Evolutionary conservation across 805 yeast species (phyloP).

Genomic region (Saccharomycopsis olivae): DNA sequence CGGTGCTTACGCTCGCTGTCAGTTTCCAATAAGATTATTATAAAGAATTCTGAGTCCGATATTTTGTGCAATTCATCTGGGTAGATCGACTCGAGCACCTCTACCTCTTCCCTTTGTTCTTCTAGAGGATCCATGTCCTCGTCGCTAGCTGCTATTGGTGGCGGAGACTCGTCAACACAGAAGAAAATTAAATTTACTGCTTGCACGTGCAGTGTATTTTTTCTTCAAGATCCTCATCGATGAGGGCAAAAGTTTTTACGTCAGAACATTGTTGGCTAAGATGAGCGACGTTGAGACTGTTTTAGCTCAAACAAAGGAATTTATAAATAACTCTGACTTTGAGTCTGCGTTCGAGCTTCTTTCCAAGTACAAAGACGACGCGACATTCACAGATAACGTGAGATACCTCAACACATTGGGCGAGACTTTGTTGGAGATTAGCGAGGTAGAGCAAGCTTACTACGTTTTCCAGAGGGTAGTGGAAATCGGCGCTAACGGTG

Average conservation of each 20-base stretch:
- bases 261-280: too few relatives aligned
- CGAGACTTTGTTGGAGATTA: constrained; percentile 69
- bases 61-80: constrained; percentile 69
- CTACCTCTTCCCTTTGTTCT: constrained; percentile 85
- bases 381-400: constrained; percentile 32
- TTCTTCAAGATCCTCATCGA: too few relatives aligned
- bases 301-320: constrained; percentile 36
- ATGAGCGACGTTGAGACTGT: too few relatives aligned
- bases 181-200: too few relatives aligned
- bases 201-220: too few relatives aligned
- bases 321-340: constrained; percentile 38
- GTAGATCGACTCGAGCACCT: constrained; percentile 80
- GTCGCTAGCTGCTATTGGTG: too few relatives aligned
- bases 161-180: too few relatives aligned
- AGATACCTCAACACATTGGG: constrained; percentile 49
- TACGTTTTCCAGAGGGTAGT: constrained; percentile 49
- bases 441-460: constrained; percentile 72
- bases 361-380: constrained; percentile 24
- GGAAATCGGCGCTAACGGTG: constrained; percentile 58
- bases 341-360: constrained; percentile 42
- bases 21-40: constrained; percentile 59
- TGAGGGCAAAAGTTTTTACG: too few relatives aligned
- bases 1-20: constrained; percentile 47
- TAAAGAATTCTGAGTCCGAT: constrained; percentile 40
- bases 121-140: constrained; percentile 63